phyloP scores from a whole-genome alignment of 331 rosid species.

The Pyracantha coccinea region DNA sequence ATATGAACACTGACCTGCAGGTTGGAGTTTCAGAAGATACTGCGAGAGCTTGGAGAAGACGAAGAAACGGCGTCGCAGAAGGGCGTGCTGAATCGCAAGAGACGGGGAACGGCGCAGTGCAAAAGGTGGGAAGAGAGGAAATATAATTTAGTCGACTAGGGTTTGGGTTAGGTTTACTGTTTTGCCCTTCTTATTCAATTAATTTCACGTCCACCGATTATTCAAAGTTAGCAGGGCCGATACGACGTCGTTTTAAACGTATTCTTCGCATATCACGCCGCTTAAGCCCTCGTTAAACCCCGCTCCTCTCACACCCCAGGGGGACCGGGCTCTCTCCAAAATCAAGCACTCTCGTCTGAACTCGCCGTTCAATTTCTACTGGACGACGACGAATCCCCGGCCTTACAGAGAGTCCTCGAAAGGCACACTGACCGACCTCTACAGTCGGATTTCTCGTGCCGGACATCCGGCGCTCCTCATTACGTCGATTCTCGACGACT shows the following conservation, averaged over 20 bases:
- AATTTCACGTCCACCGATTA: neutral
- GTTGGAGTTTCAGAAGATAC: neutral
- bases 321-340: neutral
- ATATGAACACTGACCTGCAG: neutral
- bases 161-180: neutral
- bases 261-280: too few species aligned
- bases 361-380: neutral
- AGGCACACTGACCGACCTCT: neutral
- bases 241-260: too few species aligned
- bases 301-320: neutral
- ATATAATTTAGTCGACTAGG: neutral
- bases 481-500: constrained; percentile 15
- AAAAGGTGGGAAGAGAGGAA: neutral
- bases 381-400: neutral
- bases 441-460: constrained; percentile 3
- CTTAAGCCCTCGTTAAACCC: too few species aligned
- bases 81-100: neutral
- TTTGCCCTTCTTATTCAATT: neutral
- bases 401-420: neutral
- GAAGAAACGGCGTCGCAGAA: neutral
- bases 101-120: neutral
- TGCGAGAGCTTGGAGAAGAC: neutral
- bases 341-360: neutral
- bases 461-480: neutral
- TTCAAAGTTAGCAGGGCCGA: too few species aligned